Conservation (phyloP, 768 basidiomycete genomes). For the Russula earlei region DNA sequence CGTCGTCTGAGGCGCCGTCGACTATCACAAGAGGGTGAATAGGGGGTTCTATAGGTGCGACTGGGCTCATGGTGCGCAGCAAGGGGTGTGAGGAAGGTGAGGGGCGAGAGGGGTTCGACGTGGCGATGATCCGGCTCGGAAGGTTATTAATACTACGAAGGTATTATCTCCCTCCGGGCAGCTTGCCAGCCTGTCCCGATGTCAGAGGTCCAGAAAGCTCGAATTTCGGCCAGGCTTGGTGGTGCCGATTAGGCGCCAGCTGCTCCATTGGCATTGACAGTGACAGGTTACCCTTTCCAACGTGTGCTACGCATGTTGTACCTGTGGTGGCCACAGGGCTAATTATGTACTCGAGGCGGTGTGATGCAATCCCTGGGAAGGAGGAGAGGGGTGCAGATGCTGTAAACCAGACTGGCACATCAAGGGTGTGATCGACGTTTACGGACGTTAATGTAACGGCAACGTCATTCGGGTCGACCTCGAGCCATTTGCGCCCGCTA, state of each 20-base stretch:
- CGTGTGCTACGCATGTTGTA: conserved; percentile 16
- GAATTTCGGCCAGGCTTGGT: no score
- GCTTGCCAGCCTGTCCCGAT: not conserved
- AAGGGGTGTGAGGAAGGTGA: not conserved
- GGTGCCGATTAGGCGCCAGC: not conserved
- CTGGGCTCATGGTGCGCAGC: conserved; percentile 3
- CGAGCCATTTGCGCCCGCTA: no score
- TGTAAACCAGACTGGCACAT: no score
- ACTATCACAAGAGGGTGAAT: conserved; percentile 13
- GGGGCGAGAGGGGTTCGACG: not conserved
- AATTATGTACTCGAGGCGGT: not conserved
- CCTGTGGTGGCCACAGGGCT: not conserved
- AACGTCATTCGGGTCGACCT: no score
- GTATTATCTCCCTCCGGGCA: not conserved
- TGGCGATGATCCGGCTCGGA: not conserved
- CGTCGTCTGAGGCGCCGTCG: conserved; percentile 17
- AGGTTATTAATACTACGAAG: conserved; percentile 1
- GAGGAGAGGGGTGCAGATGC: no score
- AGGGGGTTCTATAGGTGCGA: conserved; percentile 1
- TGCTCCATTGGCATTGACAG: no score
- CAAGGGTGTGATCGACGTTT: no score
- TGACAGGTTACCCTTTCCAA: conserved; percentile 1
- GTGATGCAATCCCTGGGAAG: no score
- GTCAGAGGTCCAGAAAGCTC: not conserved
- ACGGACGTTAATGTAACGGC: no score